phyloP scores from a whole-genome alignment of 1,139 yeast species.

The Yamadazyma membranifaciens region DNA sequence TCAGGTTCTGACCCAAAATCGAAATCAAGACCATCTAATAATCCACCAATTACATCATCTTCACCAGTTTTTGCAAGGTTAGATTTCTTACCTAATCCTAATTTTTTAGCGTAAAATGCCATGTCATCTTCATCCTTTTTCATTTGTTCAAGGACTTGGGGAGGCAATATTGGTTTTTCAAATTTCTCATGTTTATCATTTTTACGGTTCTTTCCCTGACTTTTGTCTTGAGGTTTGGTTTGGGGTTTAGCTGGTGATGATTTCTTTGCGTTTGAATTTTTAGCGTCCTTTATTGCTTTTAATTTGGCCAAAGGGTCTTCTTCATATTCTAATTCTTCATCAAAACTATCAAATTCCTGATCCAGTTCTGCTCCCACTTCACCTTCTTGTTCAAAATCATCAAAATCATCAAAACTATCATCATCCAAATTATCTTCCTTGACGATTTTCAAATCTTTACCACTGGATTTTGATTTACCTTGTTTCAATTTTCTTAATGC shows the following conservation, averaged over 20 bases:
- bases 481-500: slow-evolving; percentile 9
- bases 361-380: slow-evolving; percentile 11
- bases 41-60: slow-evolving; percentile 69
- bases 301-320: slow-evolving; percentile 43
- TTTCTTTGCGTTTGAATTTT: slow-evolving; percentile 10
- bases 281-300: slow-evolving; percentile 39
- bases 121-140: slow-evolving; percentile 75
- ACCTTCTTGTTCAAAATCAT: slow-evolving; percentile 13
- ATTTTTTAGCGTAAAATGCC: slow-evolving; percentile 76
- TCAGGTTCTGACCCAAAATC: slow-evolving; percentile 33
- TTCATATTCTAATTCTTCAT: slow-evolving; percentile 13
- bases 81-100: slow-evolving; percentile 56
- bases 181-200: slow-evolving; percentile 6
- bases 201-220: slow-evolving; percentile 5
- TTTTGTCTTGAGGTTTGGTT: slow-evolving; percentile 6
- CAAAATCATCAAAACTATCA: slow-evolving; percentile 15
- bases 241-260: slow-evolving; percentile 8
- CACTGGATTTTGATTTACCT: slow-evolving; percentile 12
- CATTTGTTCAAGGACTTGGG: slow-evolving; percentile 44
- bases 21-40: slow-evolving; percentile 75
- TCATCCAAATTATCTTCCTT: slow-evolving; percentile 30
- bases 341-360: slow-evolving; percentile 15
- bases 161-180: slow-evolving; percentile 18
- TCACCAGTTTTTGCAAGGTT: slow-evolving; percentile 51
- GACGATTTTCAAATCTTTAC: slow-evolving; percentile 19